phyloP scores from a whole-genome alignment of 257 asterid genomes.

The Solanum sitiens region DNA sequence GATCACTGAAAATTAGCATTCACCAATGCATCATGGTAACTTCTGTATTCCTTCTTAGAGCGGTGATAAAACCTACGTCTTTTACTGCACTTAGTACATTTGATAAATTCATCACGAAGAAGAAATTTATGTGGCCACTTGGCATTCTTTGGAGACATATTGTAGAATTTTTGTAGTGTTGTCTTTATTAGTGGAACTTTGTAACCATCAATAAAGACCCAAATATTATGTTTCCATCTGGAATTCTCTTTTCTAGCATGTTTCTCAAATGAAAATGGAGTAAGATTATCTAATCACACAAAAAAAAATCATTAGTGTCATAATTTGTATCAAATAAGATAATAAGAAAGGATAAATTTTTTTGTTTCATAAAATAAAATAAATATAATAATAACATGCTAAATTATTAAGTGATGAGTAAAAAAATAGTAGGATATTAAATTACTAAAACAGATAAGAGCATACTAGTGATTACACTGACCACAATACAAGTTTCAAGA shows the following conservation, averaged over 20 bases:
- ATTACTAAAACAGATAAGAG: background rate
- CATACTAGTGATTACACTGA: background rate
- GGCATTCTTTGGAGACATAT: constrained; percentile 21
- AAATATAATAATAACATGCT: background rate
- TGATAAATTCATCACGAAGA: constrained; percentile 39
- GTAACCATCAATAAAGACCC: constrained; percentile 37
- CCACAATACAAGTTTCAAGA: background rate
- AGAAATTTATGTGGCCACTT: constrained; percentile 16
- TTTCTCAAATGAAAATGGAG: constrained; percentile 48
- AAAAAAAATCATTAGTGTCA: background rate
- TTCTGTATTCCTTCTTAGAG: constrained; percentile 31
- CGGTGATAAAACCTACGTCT: constrained; percentile 34
- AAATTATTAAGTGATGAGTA: background rate
- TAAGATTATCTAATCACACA: constrained; percentile 26
- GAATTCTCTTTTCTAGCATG: constrained; percentile 45
- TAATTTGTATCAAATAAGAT: background rate
- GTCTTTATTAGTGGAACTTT: constrained; percentile 40
- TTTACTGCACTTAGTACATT: constrained; percentile 28
- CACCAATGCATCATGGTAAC: constrained; percentile 34
- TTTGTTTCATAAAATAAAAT: background rate
- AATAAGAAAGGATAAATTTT: background rate
- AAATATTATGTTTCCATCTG: constrained; percentile 45
- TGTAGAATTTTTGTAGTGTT: constrained; percentile 31
- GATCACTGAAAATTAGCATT: constrained; percentile 31
- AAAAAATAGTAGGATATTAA: background rate